These are phyloP conservation scores for Earliella scabrosa DNA, from an alignment of 1,284 basidiomycete genomes.

Conservation along the genomic window DNA sequence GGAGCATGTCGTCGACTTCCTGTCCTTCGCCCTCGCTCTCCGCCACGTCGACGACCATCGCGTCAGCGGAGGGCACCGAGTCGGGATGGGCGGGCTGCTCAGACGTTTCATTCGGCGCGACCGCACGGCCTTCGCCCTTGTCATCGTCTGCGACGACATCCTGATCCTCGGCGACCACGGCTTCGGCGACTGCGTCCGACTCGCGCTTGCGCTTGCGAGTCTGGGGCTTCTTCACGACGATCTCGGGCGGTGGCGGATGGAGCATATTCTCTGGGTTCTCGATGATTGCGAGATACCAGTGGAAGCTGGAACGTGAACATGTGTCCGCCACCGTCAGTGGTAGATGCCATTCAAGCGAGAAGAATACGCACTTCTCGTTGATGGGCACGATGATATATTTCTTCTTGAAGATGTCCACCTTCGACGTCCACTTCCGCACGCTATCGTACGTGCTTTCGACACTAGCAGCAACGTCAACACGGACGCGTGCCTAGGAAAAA, in stretches of 20 bases:
- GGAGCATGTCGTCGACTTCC: conserved; percentile 32
- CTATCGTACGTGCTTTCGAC: conserved; percentile 76
- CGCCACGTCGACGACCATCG: conserved; percentile 6
- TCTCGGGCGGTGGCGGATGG: conserved; percentile 42
- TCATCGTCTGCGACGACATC: not conserved
- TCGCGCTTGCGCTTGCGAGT: conserved; percentile 39
- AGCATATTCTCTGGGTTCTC: conserved; percentile 78
- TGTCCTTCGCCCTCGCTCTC: conserved; percentile 29
- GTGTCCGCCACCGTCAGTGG: too few species aligned
- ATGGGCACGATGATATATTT: conserved; percentile 95
- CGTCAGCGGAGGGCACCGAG: not conserved
- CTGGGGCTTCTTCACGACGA: conserved; percentile 24
- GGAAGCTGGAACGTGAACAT: conserved; percentile 62
- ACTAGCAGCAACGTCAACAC: conserved; percentile 37
- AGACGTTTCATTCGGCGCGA: not conserved
- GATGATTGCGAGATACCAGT: conserved; percentile 98
- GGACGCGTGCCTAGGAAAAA: not conserved
- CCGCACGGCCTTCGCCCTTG: not conserved
- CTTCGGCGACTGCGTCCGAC: conserved; percentile 5
- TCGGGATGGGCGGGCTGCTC: conserved; percentile 3
- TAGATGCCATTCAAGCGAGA: conserved; percentile 4
- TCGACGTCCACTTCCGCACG: conserved; percentile 94
- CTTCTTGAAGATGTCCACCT: conserved; percentile 88
- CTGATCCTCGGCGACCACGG: not conserved
- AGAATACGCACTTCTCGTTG: conserved; percentile 82